phyloP scores from a whole-genome alignment of 2,329 filamentous ascomycete genomes.

The Mariannaea elegans region DNA sequence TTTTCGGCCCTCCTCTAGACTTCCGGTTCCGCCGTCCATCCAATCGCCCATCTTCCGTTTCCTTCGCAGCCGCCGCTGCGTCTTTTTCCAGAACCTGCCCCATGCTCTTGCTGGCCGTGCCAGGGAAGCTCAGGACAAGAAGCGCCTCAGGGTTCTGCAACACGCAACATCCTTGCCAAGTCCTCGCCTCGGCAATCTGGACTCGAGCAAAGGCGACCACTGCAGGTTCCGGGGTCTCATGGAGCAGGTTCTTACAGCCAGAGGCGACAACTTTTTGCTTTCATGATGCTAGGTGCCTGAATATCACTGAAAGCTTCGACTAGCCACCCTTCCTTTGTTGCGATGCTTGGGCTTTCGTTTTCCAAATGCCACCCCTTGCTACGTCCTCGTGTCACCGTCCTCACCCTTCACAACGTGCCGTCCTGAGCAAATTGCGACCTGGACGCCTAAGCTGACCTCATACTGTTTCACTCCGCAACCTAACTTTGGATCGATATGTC shows the following conservation, averaged over 20 bases:
- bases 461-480: conserved; percentile 26
- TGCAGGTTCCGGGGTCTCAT: background rate
- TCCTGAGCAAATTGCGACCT: conserved; percentile 23
- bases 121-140: conserved; percentile 1
- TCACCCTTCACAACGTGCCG: conserved; percentile 19
- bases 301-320: conserved; percentile 13
- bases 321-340: conserved; percentile 15
- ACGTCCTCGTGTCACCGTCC: conserved; percentile 17
- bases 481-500: conserved; percentile 22
- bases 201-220: conserved; percentile 16
- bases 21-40: conserved; percentile 17
- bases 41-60: conserved; percentile 27
- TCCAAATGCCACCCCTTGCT: conserved; percentile 1
- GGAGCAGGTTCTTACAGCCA: background rate
- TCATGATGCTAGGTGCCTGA: conserved; percentile 21
- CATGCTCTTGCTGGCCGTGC: background rate
- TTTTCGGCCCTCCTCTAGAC: conserved; percentile 22
- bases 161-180: background rate
- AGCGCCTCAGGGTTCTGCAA: conserved; percentile 10
- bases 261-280: background rate
- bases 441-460: conserved; percentile 34
- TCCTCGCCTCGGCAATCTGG: conserved; percentile 21
- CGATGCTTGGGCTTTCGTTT: background rate
- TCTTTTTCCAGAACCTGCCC: conserved; percentile 25
- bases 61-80: conserved; percentile 17